Percentiles rank a stretch among this genome's conserved stretches.
These are phyloP conservation scores for Ogataea chonburiensis DNA, from an alignment of 805 yeast genomes.

Conservation along the genomic window DNA sequence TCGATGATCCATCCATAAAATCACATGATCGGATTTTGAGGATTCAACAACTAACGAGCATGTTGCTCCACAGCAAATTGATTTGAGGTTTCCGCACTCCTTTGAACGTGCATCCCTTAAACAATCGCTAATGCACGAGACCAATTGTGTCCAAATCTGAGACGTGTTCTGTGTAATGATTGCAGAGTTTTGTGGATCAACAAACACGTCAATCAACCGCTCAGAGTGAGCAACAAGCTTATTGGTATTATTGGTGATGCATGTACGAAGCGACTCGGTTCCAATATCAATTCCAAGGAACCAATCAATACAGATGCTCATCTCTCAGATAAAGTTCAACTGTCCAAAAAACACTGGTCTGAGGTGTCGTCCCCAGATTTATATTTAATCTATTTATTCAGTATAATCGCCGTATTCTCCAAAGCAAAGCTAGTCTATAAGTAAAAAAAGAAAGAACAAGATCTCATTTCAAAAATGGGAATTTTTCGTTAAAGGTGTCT, in stretches of 20 bases:
- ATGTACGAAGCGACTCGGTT: conserved; percentile 16
- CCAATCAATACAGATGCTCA: conserved; percentile 6
- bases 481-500: conserved; percentile 29
- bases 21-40: conserved; percentile 27
- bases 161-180: conserved; percentile 17
- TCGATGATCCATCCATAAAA: conserved; percentile 62
- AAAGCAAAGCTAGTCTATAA: conserved; percentile 10
- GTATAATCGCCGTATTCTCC: conserved; percentile 1
- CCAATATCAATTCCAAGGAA: conserved; percentile 20
- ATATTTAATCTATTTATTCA: not conserved
- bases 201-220: conserved; percentile 6
- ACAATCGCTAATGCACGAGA: conserved; percentile 5
- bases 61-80: conserved; percentile 51
- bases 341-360: too few relatives aligned
- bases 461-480: conserved; percentile 13
- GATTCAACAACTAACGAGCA: conserved; percentile 53
- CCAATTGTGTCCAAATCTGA: conserved; percentile 17
- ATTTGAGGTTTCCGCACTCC: conserved; percentile 16
- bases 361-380: not conserved
- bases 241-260: conserved; percentile 5
- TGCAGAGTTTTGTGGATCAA: conserved; percentile 2
- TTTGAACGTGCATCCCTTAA: conserved; percentile 2
- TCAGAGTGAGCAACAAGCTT: conserved; percentile 11
- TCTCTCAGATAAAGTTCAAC: too few relatives aligned
- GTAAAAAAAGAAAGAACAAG: not conserved